phyloP scores from a whole-genome alignment of 768 basidiomycete species.

The Kwoniella shandongensis region DNA sequence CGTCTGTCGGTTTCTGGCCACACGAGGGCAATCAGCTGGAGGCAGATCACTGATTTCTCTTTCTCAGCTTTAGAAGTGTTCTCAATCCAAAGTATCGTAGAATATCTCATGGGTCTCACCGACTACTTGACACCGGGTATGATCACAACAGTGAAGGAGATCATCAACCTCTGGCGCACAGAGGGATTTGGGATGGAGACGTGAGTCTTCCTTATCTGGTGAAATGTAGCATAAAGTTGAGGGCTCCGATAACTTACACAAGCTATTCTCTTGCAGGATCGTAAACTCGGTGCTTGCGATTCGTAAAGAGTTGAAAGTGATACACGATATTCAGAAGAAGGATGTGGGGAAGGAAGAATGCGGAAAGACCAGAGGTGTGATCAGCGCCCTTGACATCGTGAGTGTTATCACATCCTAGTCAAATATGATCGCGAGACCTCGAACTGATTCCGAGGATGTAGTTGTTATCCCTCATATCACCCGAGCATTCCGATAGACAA shows the following conservation, averaged over 20 bases:
- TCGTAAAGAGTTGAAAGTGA: conserved; percentile 4
- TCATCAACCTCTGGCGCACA: conserved; percentile 1
- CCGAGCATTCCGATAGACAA: too few relatives aligned
- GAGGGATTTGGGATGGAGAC: conserved; percentile 11
- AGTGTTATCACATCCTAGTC: too few relatives aligned
- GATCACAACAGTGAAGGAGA: background rate
- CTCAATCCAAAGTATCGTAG: background rate
- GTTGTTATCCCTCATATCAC: too few relatives aligned
- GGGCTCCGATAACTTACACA: too few relatives aligned
- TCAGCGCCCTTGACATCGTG: too few relatives aligned
- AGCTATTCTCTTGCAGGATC: background rate
- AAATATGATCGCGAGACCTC: too few relatives aligned
- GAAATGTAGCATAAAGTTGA: too few relatives aligned
- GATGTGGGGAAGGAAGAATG: too few relatives aligned
- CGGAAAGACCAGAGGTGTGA: too few relatives aligned
- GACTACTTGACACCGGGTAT: conserved; percentile 11
- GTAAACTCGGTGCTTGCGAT: conserved; percentile 5
- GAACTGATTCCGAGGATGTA: too few relatives aligned
- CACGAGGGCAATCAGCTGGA: background rate
- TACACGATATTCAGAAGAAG: background rate
- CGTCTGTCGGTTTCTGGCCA: background rate
- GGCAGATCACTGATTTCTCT: background rate
- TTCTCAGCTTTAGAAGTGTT: background rate
- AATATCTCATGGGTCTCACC: background rate
- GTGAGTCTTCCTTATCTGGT: too few relatives aligned